phyloP scores from a whole-genome alignment of 78 protist species.

The Bodo saltans region DNA sequence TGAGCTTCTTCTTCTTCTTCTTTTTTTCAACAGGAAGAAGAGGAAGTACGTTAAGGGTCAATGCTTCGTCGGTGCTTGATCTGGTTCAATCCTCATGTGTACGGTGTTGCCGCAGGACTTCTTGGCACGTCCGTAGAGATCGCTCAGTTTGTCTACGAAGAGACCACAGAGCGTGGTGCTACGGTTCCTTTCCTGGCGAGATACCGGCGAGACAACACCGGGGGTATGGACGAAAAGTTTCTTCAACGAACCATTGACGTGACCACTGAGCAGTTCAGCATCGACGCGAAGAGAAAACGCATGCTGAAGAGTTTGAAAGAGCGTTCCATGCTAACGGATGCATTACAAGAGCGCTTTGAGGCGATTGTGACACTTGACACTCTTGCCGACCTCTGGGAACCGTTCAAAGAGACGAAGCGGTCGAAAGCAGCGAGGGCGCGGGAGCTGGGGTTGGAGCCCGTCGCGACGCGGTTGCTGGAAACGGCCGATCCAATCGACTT shows the following conservation, averaged over 20 bases:
- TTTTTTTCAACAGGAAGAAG: too few relatives aligned
- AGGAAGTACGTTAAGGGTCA: too few relatives aligned
- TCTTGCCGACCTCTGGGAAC: slow-evolving; percentile 3
- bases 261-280: too few relatives aligned
- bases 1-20: too few relatives aligned
- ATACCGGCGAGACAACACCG: neutral
- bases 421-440: neutral
- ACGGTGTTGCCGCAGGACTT: too few relatives aligned
- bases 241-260: too few relatives aligned
- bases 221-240: neutral
- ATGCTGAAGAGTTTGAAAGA: neutral
- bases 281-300: neutral
- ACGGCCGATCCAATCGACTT: neutral
- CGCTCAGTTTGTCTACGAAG: too few relatives aligned
- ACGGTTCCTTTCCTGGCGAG: slow-evolving; percentile 17
- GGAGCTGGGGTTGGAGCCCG: neutral
- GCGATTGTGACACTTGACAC: neutral
- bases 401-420: neutral
- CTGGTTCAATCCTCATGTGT: too few relatives aligned
- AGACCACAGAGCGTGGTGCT: neutral
- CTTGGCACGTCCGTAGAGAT: too few relatives aligned
- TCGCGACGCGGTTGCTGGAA: neutral
- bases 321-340: neutral
- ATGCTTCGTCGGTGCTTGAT: too few relatives aligned
- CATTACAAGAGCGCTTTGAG: neutral